Base-by-base conservation (phyloP, 2,329 filamentous ascomycete genomes). In the Phymatotrichopsis omnivora region DNA sequence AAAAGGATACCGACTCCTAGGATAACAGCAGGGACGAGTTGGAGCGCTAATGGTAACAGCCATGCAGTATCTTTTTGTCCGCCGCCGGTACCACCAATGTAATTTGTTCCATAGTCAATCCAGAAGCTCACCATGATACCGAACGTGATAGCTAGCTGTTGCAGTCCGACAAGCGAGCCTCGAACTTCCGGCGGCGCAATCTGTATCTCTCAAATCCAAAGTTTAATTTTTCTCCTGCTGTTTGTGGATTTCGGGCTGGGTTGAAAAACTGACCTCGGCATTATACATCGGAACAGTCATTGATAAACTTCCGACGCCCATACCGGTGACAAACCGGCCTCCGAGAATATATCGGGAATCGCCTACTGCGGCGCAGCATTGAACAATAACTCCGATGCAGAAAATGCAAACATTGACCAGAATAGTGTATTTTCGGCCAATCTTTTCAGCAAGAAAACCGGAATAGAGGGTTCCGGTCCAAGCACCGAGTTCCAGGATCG, bases 391-490 rank as follows among this genome's bases (percentile, higher is more conserved):
- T 27, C 82, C 82, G 2, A 86, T 39, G 5, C 81, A 75, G 61
- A 86, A 85, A 17, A 85, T 71, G 8, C 64, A 60, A 1, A 74
- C 75, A 8, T 78, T 78, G 25, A 83, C 69, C 12, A 85, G 63
- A 44, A 85, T 77, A 5, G 75, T 73, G 52, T 79, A 78, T 61
- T 85, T 85, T 35, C 82, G 71, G 2, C 77, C 81, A 38, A 78
- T 61, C 3, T 71, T 67, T 59, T 86, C 82, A 14, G 81, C 81
- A n/a, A 85, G 61, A 57, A 80, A 80, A 1, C 81, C 78, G 2
- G 75, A 81, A 30, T 80, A 68, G 3, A 87, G 63, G 0, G 78
- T 75, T 28, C 82, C 82, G n/a, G 84, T 60, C 81, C 81, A 86
- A 32, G 81, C 82, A 41, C 82, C 82, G 2, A 86, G 72, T 60